Evolutionary conservation across 2,329 filamentous ascomycete genomes (phyloP).

Genomic region (Alternaria triticimaculans): DNA sequence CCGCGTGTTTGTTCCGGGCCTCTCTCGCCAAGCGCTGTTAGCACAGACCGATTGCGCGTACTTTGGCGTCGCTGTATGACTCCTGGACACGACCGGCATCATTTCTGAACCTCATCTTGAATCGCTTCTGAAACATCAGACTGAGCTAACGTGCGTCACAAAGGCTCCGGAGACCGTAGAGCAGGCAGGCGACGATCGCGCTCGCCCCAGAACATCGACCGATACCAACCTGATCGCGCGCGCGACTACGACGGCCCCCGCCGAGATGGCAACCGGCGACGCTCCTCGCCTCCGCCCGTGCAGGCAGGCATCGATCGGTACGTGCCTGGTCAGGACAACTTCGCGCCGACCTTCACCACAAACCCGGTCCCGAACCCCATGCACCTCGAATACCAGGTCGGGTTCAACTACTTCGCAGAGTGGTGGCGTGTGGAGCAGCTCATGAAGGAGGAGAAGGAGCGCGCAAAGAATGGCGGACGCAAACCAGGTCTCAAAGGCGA

Average conservation of each 20-base stretch:
- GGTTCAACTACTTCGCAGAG: conserved; percentile 84
- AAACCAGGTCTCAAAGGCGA: conserved; percentile 69
- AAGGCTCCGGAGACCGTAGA: conserved; percentile 40
- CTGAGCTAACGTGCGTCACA: conserved; percentile 5
- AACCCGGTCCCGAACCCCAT: conserved; percentile 78
- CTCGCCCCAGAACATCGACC: conserved; percentile 73
- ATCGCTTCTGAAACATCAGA: not conserved
- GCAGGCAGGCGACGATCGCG: conserved; percentile 65
- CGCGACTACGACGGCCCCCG: conserved; percentile 71
- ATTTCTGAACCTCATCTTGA: not conserved
- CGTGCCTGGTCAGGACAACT: conserved; percentile 73
- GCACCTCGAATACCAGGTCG: conserved; percentile 77
- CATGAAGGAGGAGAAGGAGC: conserved; percentile 82
- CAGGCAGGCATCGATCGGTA: conserved; percentile 83
- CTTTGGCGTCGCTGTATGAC: not conserved
- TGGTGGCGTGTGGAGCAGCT: conserved; percentile 86
- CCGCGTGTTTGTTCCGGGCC: not conserved
- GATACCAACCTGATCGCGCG: conserved; percentile 75
- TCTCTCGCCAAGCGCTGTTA: not conserved
- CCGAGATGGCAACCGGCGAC: conserved; percentile 67
- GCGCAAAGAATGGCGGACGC: conserved; percentile 71
- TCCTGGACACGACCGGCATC: not conserved
- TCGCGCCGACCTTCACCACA: conserved; percentile 57
- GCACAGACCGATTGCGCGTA: not conserved
- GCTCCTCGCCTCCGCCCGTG: conserved; percentile 64